Evolutionary conservation across 2,329 filamentous ascomycete genomes (phyloP).

Genomic region (Penicillium sp.): DNA sequence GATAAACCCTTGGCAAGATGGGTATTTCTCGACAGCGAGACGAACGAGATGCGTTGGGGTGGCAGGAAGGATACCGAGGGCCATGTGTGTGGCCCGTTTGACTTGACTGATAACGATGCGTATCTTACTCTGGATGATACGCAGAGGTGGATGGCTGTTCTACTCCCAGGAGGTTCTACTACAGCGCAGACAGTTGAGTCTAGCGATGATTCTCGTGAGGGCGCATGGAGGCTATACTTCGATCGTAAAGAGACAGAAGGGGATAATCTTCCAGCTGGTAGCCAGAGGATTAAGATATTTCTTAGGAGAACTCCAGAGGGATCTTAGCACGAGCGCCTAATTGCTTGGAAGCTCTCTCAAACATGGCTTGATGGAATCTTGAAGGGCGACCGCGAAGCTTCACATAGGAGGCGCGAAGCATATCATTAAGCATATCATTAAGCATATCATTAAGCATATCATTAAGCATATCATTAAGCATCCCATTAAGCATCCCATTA

Average conservation of each 20-base stretch:
- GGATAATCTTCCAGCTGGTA: background rate
- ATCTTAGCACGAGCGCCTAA: background rate
- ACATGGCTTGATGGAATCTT: background rate
- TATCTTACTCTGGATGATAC: conserved; percentile 1
- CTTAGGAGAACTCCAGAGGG: background rate
- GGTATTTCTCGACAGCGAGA: conserved; percentile 4
- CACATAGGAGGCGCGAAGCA: too few relatives aligned
- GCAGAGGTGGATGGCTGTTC: conserved; percentile 11
- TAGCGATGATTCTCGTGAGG: background rate
- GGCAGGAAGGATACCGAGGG: background rate
- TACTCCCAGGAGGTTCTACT: background rate
- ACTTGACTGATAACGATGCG: background rate
- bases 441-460: too few relatives aligned
- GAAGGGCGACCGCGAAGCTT: too few relatives aligned
- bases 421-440: too few relatives aligned
- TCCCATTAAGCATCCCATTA: too few relatives aligned
- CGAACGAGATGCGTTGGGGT: background rate
- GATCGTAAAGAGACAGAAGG: conserved; percentile 3
- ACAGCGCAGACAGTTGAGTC: background rate
- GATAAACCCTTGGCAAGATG: conserved; percentile 1
- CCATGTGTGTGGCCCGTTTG: conserved; percentile 8
- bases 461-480: too few relatives aligned
- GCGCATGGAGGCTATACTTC: conserved; percentile 7
- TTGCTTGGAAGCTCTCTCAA: background rate
- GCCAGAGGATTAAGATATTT: conserved; percentile 1